phyloP scores from a whole-genome alignment of 208 protist species.

The Leptomonas pyrrhocoris region DNA sequence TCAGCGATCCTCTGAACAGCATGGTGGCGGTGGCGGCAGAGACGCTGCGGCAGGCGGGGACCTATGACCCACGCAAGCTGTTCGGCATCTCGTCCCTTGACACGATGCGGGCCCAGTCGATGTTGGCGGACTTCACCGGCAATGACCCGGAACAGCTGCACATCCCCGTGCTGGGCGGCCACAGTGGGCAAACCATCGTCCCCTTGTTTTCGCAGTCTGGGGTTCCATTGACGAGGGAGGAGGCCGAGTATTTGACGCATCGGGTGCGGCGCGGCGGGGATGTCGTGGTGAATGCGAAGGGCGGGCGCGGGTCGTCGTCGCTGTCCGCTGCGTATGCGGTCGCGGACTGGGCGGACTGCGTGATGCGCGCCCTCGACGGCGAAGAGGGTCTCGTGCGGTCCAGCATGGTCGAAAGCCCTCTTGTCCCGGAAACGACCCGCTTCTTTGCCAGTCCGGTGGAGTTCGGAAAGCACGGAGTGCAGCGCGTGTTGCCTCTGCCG shows the following conservation, averaged over 20 bases:
- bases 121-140: constrained; percentile 58
- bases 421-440: constrained; percentile 39
- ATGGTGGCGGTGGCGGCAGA: constrained; percentile 92
- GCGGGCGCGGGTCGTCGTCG: constrained; percentile 74
- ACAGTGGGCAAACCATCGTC: constrained; percentile 93
- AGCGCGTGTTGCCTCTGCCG: constrained; percentile 59
- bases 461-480: constrained; percentile 79
- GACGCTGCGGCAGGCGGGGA: constrained; percentile 72
- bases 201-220: constrained; percentile 87
- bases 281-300: constrained; percentile 76
- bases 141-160: constrained; percentile 44
- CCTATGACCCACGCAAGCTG: constrained; percentile 84
- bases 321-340: constrained; percentile 68
- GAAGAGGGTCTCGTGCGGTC: constrained; percentile 60
- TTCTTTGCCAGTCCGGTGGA: constrained; percentile 85
- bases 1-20: constrained; percentile 95
- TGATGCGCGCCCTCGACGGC: constrained; percentile 70
- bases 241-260: constrained; percentile 70
- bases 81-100: constrained; percentile 93
- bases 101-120: constrained; percentile 72
- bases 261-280: constrained; percentile 75
- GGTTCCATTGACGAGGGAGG: constrained; percentile 36
- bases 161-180: constrained; percentile 92
- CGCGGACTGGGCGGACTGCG: constrained; percentile 63
- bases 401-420: constrained; percentile 64